These are phyloP conservation scores for Citrus glauca DNA, from an alignment of 345 rosid species.

Conservation along the genomic window DNA sequence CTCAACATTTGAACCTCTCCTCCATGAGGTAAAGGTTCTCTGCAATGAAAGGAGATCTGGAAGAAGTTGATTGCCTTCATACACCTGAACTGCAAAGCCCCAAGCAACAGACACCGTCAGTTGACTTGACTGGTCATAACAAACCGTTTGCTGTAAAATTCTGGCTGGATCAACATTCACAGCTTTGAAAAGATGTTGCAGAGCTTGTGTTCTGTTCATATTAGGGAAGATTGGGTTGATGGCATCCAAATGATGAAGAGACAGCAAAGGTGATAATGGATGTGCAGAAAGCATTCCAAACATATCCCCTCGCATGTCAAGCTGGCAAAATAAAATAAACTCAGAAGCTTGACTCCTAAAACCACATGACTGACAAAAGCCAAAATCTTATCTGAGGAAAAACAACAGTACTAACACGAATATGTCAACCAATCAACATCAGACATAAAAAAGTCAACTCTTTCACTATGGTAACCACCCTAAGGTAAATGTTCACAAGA, in stretches of 20 bases:
- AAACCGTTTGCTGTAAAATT: conserved; percentile 83
- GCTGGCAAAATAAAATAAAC: conserved; percentile 32
- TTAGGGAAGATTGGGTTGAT: conserved; percentile 75
- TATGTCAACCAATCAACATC: not conserved
- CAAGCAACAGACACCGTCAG: conserved; percentile 75
- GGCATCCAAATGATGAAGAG: conserved; percentile 91
- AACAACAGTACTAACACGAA: not conserved
- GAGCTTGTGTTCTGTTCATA: conserved; percentile 46
- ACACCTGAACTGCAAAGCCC: conserved; percentile 86
- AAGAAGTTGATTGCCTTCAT: conserved; percentile 65
- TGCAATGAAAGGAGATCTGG: conserved; percentile 67
- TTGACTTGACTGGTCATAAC: conserved; percentile 53
- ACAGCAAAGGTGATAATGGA: conserved; percentile 69
- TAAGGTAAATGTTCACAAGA: not conserved
- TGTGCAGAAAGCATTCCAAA: conserved; percentile 83
- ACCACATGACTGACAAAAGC: not conserved
- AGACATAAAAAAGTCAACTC: not conserved
- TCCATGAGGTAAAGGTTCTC: conserved; percentile 77
- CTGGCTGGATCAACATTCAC: conserved; percentile 59
- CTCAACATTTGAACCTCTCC: conserved; percentile 45
- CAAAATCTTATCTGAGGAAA: not conserved
- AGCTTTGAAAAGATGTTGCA: conserved; percentile 56
- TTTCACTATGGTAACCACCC: not conserved
- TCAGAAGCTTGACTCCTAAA: conserved; percentile 2
- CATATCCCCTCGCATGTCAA: conserved; percentile 78